A percentile compares a stretch with the other conserved stretches of the same genome.
phyloP scores from a whole-genome alignment of 495 filamentous ascomycete species.

The Aspergillus nanangensis region DNA sequence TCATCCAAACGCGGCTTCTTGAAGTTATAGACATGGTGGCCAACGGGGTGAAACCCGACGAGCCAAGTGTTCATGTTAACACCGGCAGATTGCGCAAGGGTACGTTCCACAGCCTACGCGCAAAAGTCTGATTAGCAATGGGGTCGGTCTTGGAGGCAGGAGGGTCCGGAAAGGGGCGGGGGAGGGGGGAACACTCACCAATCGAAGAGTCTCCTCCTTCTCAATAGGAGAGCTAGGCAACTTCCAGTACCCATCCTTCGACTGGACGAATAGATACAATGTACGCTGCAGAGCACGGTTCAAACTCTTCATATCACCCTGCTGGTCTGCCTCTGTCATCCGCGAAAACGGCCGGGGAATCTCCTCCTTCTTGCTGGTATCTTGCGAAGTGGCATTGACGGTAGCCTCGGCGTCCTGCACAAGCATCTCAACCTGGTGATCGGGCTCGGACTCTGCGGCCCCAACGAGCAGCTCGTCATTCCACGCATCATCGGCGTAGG shows the following conservation, averaged over 20 bases:
- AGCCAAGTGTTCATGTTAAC: conserved; percentile 99
- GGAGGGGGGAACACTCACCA: conserved; percentile 52
- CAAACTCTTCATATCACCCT: conserved; percentile 67
- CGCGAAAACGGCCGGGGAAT: conserved; percentile 68
- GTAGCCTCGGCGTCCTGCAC: conserved; percentile 72
- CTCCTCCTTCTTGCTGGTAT: conserved; percentile 57
- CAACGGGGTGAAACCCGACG: conserved; percentile 84
- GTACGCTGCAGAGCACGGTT: conserved; percentile 72
- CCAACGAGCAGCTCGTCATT: conserved; percentile 88
- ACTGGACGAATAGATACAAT: conserved; percentile 78
- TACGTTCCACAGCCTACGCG: conserved; percentile 81
- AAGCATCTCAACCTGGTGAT: conserved; percentile 59
- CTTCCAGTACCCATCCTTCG: conserved; percentile 66
- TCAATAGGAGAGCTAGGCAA: conserved; percentile 68
- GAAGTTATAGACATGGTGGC: conserved; percentile 60
- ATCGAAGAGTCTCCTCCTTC: conserved; percentile 68
- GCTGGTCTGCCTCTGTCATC: conserved; percentile 75
- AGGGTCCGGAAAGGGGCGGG: too few relatives aligned
- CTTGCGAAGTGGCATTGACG: conserved; percentile 58
- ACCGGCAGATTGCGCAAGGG: conserved; percentile 71
- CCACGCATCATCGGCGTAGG: conserved; percentile 75
- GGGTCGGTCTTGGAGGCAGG: too few relatives aligned
- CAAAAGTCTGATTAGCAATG: conserved; percentile 3
- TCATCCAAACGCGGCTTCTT: conserved; percentile 29
- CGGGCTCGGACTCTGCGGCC: conserved; percentile 54